phyloP scores from a whole-genome alignment of 768 basidiomycete genomes.

The Lyophyllum shimeji region DNA sequence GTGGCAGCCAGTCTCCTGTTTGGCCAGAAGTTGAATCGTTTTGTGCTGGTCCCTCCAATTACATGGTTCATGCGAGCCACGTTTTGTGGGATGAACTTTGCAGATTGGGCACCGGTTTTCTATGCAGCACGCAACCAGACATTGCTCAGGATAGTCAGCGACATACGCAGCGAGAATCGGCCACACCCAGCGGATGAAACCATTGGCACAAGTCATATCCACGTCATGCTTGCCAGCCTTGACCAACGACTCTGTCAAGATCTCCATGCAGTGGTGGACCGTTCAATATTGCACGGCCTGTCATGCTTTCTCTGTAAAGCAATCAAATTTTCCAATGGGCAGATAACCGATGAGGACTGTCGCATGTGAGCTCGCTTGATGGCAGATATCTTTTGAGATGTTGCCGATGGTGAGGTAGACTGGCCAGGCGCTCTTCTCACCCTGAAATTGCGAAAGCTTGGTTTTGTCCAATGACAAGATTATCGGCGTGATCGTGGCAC shows the following conservation, averaged over 20 bases:
- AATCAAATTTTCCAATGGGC: constrained; percentile 32
- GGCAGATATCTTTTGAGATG: constrained; percentile 27
- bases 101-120: constrained; percentile 28
- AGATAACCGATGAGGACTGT: constrained; percentile 35
- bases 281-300: constrained; percentile 21
- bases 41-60: no score
- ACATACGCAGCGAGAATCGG: constrained; percentile 30
- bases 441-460: constrained; percentile 29
- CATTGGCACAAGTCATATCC: constrained; percentile 31
- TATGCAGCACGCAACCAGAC: constrained; percentile 27
- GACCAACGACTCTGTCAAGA: constrained; percentile 26
- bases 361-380: constrained; percentile 25
- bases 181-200: constrained; percentile 21
- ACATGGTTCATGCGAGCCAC: no score
- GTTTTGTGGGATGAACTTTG: constrained; percentile 13
- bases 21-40: no score
- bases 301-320: constrained; percentile 15
- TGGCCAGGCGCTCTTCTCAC: constrained; percentile 40
- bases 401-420: constrained; percentile 42
- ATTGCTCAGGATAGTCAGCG: constrained; percentile 32
- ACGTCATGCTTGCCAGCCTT: constrained; percentile 28
- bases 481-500: constrained; percentile 31
- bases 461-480: constrained; percentile 36
- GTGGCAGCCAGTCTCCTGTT: no score
- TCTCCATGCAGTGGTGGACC: constrained; percentile 34